Evolutionary conservation across 192 early-diverging fungal species (phyloP).

Genomic region (Umbelopsis isabellina): DNA sequence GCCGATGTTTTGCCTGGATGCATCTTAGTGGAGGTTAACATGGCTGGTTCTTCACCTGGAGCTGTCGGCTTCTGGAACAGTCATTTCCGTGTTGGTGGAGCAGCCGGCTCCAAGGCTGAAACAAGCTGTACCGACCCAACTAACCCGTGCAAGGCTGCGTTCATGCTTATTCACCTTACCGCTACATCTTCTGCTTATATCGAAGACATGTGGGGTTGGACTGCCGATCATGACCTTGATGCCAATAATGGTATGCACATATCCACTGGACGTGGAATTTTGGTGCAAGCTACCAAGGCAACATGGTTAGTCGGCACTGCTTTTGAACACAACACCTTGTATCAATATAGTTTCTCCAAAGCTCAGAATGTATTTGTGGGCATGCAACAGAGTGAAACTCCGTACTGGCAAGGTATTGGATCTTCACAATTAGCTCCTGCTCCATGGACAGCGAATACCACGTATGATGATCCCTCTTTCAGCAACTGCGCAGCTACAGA

Average conservation of each 20-base stretch:
- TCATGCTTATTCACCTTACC: conserved; percentile 15
- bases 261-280: conserved; percentile 19
- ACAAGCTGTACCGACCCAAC: background rate
- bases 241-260: background rate
- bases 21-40: conserved; percentile 42
- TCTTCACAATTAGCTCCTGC: conserved; percentile 10
- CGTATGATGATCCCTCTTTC: conserved; percentile 11
- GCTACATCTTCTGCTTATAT: conserved; percentile 9
- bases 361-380: conserved; percentile 10
- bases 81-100: conserved; percentile 44
- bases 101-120: conserved; percentile 30
- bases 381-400: conserved; percentile 21
- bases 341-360: conserved; percentile 10
- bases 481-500: conserved; percentile 9
- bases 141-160: conserved; percentile 9
- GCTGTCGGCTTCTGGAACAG: conserved; percentile 42
- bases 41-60: conserved; percentile 28
- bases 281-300: conserved; percentile 1
- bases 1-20: conserved; percentile 39
- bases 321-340: conserved; percentile 20
- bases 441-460: conserved; percentile 14
- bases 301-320: conserved; percentile 21
- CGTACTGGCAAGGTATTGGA: conserved; percentile 21
- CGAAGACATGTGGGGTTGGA: conserved; percentile 23
- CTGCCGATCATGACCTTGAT: conserved; percentile 21